Evolutionary conservation across 148 eudicot genomes (phyloP).

Genomic region (Salicornia ramosissima): DNA sequence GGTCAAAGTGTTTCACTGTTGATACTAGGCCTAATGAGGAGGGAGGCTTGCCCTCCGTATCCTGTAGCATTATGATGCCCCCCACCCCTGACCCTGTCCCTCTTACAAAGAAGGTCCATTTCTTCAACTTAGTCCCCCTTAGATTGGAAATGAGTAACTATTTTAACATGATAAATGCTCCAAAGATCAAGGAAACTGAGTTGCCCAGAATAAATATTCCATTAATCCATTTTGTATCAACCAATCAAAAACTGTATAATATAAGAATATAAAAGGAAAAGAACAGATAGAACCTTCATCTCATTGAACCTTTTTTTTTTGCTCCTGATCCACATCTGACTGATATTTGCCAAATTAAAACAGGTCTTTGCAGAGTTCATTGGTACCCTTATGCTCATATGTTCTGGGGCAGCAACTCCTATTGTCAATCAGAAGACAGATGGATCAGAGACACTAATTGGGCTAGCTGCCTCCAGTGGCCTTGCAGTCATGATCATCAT

Average conservation of each 20-base stretch:
- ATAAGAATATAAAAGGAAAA: neutral
- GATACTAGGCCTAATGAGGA: conserved; percentile 74
- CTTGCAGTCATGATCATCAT: conserved; percentile 91
- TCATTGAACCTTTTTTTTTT: conserved; percentile 14
- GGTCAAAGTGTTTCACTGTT: conserved; percentile 64
- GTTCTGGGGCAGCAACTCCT: conserved; percentile 74
- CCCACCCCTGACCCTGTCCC: conserved; percentile 79
- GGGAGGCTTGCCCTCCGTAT: conserved; percentile 65
- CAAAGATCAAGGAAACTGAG: neutral
- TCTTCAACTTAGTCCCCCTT: neutral
- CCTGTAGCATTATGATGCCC: conserved; percentile 57
- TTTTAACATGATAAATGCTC: neutral
- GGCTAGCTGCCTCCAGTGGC: conserved; percentile 75
- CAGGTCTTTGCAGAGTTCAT: conserved; percentile 95
- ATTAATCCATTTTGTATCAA: neutral
- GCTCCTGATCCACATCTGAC: conserved; percentile 9
- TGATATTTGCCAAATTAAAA: conserved; percentile 13
- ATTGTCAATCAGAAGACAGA: conserved; percentile 79
- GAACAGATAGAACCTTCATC: conserved; percentile 6
- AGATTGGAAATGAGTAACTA: too few relatives aligned
- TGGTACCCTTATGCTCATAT: conserved; percentile 80
- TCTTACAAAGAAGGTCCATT: conserved; percentile 72
- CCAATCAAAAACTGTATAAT: neutral
- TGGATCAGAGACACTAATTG: conserved; percentile 78
- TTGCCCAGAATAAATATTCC: neutral